Evolutionary conservation across 495 filamentous ascomycete species (phyloP).

Genomic region (Penicillium salamii): DNA sequence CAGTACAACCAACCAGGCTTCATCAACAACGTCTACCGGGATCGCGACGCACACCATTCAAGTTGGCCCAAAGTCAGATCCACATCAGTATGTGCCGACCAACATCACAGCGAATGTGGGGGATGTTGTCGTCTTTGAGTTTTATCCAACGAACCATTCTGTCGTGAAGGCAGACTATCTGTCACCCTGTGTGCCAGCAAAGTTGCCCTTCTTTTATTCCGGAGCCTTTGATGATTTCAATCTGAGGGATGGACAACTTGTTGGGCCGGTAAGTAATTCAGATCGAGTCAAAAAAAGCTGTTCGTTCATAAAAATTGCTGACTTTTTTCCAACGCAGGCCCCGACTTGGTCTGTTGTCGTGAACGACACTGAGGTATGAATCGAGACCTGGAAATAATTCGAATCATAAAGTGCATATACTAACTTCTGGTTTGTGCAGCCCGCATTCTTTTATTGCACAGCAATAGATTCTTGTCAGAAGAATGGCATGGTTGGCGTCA

Average conservation of each 20-base stretch:
- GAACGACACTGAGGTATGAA: conserved; percentile 33
- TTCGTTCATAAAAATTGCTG: not conserved
- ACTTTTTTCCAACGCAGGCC: conserved; percentile 12
- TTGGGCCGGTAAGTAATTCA: conserved; percentile 27
- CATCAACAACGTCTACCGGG: conserved; percentile 14
- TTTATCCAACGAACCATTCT: conserved; percentile 61
- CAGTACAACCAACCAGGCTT: not conserved
- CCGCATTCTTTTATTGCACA: conserved; percentile 42
- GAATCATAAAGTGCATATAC: not conserved
- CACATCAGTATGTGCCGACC: conserved; percentile 50
- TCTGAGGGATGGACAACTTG: conserved; percentile 24
- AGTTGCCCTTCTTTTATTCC: conserved; percentile 40
- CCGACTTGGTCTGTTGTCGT: conserved; percentile 37
- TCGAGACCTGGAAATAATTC: not conserved
- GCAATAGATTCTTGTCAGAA: conserved; percentile 36
- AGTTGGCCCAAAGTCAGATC: conserved; percentile 45
- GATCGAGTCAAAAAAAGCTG: not conserved
- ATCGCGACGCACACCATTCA: conserved; percentile 45
- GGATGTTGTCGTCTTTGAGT: conserved; percentile 57
- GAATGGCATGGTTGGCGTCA: conserved; percentile 45
- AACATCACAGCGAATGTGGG: conserved; percentile 50
- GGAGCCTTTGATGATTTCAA: conserved; percentile 31
- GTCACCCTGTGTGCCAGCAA: conserved; percentile 54
- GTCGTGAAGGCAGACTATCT: conserved; percentile 56
- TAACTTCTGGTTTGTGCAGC: conserved; percentile 16